Evolutionary conservation across 2,329 filamentous ascomycete species (phyloP), one percentile per base, ranked within the genome.

Genomic region (Camillea tinctor): DNA sequence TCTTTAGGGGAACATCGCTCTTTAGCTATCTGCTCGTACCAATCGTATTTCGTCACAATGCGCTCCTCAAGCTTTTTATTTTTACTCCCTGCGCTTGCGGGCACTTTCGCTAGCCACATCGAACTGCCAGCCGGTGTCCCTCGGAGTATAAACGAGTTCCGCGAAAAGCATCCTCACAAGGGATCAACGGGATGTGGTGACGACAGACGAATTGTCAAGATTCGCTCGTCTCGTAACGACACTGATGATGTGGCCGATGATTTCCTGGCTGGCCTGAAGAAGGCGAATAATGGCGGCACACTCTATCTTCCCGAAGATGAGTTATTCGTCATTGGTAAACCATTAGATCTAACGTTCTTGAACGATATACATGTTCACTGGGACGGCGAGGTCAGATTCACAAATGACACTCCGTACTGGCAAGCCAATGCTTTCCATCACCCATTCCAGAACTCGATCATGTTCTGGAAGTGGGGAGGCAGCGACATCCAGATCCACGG

Each of bases 381-480:
- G 48, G 84, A 87, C 59, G 85, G 85, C 26, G 82, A 85, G 68
- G 77, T 86, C 54, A 69, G 73, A 66, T 80, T 80, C 64, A 80
- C 77, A 58, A 73, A 80, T 21, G 75, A 80, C 59, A 78, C 76
- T 3, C 64, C 73, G 4, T 79, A 77, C 68, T 80, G 78, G 78
- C 77, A 80, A 65, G 62, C 69, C 15, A 72, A 77, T 58, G 72
- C 77, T 44, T 79, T 75, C 67, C 66, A 67, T 15, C 75, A 79
- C 57, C 74, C 76, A 0, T 79, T 80, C 66, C 75, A 80, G 64
- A 76, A 80, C 62, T 84, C 80, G 2, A 82, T 87, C 58, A 84
- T 84, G 58, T 88, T 87, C 67, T 87, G 84, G 81, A 82, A 85
- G 55, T 88, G 84, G 84, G 84, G 85, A 58, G 85, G 86, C 11